Evolutionary conservation across 2,329 filamentous ascomycete species (phyloP).

Genomic region (Xylariales sp.): DNA sequence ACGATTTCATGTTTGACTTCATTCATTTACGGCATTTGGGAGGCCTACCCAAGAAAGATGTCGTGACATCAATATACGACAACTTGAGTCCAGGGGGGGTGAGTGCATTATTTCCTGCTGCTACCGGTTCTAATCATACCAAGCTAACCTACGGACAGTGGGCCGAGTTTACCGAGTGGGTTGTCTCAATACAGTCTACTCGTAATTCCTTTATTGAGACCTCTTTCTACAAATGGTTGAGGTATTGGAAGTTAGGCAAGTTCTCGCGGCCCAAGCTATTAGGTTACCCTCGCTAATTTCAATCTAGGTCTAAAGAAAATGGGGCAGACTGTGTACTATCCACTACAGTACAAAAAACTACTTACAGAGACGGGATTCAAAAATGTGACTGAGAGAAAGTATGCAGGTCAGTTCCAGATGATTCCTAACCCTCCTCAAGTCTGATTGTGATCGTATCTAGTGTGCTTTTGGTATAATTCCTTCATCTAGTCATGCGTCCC

Average conservation of each 20-base stretch:
- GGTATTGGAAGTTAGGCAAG: slow-evolving; percentile 41
- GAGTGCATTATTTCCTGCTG: slow-evolving; percentile 34
- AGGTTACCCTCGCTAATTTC: slow-evolving; percentile 19
- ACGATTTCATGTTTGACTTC: slow-evolving; percentile 46
- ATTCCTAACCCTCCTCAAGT: neutral
- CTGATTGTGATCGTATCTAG: neutral
- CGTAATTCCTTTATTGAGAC: slow-evolving; percentile 48
- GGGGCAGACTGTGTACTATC: slow-evolving; percentile 48
- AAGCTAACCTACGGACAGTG: slow-evolving; percentile 38
- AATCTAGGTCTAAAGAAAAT: slow-evolving; percentile 43
- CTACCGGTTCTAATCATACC: slow-evolving; percentile 18
- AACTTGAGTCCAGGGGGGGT: slow-evolving; percentile 50
- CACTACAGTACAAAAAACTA: slow-evolving; percentile 41
- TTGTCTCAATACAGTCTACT: slow-evolving; percentile 48
- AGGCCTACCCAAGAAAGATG: slow-evolving; percentile 39
- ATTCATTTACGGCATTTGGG: slow-evolving; percentile 49
- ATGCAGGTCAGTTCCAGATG: slow-evolving; percentile 34
- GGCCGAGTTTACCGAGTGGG: slow-evolving; percentile 53
- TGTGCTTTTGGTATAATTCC: neutral
- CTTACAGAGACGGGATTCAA: slow-evolving; percentile 39
- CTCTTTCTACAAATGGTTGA: slow-evolving; percentile 49
- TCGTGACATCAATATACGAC: slow-evolving; percentile 48
- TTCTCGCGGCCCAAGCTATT: neutral
- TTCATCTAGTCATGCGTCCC: neutral
- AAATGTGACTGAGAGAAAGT: slow-evolving; percentile 40